phyloP scores from a whole-genome alignment of 306 rosid species.

The Gastrolobium bilobum region DNA sequence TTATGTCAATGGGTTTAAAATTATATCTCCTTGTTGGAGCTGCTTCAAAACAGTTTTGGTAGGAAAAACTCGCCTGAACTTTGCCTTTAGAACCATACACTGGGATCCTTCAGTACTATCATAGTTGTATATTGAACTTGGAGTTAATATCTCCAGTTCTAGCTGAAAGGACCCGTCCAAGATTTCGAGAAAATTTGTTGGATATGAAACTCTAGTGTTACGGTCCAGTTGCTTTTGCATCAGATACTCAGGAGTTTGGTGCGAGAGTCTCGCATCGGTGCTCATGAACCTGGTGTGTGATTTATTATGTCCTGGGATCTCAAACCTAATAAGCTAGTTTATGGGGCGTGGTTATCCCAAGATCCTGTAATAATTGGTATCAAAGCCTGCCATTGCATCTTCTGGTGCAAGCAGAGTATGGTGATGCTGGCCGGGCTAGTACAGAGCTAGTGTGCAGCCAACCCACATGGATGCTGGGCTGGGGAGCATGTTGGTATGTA shows the following conservation, averaged over 20 bases:
- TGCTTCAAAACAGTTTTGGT: conserved; percentile 40
- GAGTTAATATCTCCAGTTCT: conserved; percentile 16
- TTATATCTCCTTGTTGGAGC: conserved; percentile 25
- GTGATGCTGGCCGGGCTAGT: too few species aligned
- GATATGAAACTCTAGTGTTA: neutral
- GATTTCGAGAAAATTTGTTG: neutral
- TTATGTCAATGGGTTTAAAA: neutral
- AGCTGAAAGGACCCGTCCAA: neutral
- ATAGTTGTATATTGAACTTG: conserved; percentile 20
- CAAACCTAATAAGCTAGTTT: neutral
- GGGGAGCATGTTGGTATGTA: too few species aligned
- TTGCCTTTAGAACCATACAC: conserved; percentile 23
- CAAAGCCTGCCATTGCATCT: too few species aligned
- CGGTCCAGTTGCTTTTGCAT: neutral
- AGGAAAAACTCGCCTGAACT: conserved; percentile 8
- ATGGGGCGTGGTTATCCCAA: neutral
- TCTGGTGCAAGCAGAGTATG: too few species aligned
- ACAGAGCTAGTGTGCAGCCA: too few species aligned
- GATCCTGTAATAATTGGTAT: neutral
- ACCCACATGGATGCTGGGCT: too few species aligned
- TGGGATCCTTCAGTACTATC: conserved; percentile 9
- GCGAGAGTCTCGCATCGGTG: neutral
- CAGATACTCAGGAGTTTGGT: neutral
- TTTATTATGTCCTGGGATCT: neutral
- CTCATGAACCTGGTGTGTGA: neutral